A percentile compares a stretch with the other conserved stretches of the same genome.
These are phyloP conservation scores for Corylus heterophylla DNA, from an alignment of 306 rosid species.

Conservation along the genomic window DNA sequence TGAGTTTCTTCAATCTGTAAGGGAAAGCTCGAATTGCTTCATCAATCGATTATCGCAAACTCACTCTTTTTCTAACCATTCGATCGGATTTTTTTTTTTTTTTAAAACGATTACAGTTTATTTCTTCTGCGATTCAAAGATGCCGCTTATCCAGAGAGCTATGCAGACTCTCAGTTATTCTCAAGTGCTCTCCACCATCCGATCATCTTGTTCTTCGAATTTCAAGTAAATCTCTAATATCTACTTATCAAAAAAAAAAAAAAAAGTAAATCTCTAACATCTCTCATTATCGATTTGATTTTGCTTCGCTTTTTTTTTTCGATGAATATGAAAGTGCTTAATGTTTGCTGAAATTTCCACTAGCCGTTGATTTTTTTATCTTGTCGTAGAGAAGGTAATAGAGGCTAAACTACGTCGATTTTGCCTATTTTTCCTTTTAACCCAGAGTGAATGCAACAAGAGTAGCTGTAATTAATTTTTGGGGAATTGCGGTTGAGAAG, in stretches of 20 bases:
- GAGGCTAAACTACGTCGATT: not conserved
- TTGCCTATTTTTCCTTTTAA: not conserved
- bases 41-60: not conserved
- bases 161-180: slow-evolving; percentile 64
- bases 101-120: slow-evolving; percentile 45
- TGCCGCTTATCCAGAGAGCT: slow-evolving; percentile 68
- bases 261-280: slow-evolving; percentile 31
- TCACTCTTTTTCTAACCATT: not conserved
- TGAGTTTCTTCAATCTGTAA: slow-evolving; percentile 26
- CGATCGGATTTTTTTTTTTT: not conserved
- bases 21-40: not conserved
- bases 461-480: not conserved
- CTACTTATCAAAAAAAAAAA: too few species aligned
- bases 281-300: not conserved
- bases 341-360: not conserved
- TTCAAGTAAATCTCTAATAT: slow-evolving; percentile 47
- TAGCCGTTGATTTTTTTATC: not conserved
- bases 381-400: too few species aligned
- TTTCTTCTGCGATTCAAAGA: slow-evolving; percentile 71
- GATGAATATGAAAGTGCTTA: not conserved
- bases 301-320: not conserved
- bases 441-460: not conserved
- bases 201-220: slow-evolving; percentile 38
- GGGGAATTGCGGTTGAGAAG: not conserved
- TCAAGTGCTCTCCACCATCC: slow-evolving; percentile 52